A percentile compares a stretch with the other conserved stretches of the same genome.
phyloP scores from a whole-genome alignment of 768 basidiomycete species.

The Boletus pseudo-olivaceus region DNA sequence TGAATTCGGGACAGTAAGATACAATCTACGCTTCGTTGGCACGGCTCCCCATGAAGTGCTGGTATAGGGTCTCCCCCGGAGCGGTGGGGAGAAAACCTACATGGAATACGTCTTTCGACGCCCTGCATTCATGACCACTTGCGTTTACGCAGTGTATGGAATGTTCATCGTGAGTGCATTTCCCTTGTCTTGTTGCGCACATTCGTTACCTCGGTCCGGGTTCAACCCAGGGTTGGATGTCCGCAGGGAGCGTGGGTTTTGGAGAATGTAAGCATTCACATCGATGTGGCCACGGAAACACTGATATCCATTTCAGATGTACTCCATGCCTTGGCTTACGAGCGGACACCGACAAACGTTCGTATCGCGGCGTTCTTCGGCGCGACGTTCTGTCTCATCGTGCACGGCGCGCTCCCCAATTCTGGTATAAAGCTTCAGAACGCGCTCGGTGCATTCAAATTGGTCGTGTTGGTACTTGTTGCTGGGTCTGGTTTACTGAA shows the following conservation, averaged over 20 bases:
- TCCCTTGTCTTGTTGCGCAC: background rate
- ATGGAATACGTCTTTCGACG: conserved; percentile 65
- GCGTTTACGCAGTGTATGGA: conserved; percentile 54
- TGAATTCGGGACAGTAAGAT: conserved; percentile 66
- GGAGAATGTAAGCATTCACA: conserved; percentile 57
- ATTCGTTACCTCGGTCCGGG: background rate
- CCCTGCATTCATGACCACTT: conserved; percentile 60
- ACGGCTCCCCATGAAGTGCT: background rate
- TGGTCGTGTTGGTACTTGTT: conserved; percentile 51
- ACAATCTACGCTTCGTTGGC: background rate
- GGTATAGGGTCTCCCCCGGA: conserved; percentile 61
- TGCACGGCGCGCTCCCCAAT: conserved; percentile 52
- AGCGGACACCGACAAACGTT: conserved; percentile 43
- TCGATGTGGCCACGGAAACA: background rate
- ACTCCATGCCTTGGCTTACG: conserved; percentile 49
- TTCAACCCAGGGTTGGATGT: conserved; percentile 47
- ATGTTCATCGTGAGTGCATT: conserved; percentile 49
- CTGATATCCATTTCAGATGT: conserved; percentile 44
- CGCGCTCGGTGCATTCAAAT: conserved; percentile 56
- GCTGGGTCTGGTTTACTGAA: conserved; percentile 52
- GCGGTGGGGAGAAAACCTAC: conserved; percentile 76
- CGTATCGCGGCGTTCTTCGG: conserved; percentile 55
- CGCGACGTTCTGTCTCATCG: conserved; percentile 51
- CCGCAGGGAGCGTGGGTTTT: conserved; percentile 62
- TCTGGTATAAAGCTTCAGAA: conserved; percentile 65